Conservation (phyloP, 176 grass and related monocot genomes). For the Aechmea fasciata region DNA sequence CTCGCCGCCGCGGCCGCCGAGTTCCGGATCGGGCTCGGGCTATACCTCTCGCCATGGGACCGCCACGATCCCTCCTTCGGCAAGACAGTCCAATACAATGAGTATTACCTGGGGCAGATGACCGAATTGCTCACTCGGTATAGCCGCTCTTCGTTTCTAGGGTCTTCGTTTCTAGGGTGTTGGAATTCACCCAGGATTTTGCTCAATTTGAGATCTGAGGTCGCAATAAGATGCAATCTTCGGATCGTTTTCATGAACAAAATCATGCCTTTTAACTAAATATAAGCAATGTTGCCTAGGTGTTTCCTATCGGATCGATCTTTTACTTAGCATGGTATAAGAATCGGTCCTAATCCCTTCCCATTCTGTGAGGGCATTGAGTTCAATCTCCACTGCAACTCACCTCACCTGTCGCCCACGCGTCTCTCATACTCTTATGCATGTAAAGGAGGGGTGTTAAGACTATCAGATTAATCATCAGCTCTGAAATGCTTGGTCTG, state of each 20-base stretch:
- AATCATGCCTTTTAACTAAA: not conserved
- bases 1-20: constrained; percentile 43
- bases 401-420: too few species aligned
- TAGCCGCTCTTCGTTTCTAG: not conserved
- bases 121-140: constrained; percentile 77
- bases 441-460: too few species aligned
- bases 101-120: constrained; percentile 85
- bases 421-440: too few species aligned
- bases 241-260: not conserved
- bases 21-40: constrained; percentile 46
- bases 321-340: too few species aligned
- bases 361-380: too few species aligned
- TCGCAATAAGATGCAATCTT: constrained; percentile 1
- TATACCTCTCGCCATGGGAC: constrained; percentile 97
- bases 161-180: not conserved
- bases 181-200: constrained; percentile 5
- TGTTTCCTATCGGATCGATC: too few species aligned
- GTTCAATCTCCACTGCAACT: too few species aligned
- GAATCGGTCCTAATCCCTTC: too few species aligned
- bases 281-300: too few species aligned
- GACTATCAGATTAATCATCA: too few species aligned
- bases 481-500: too few species aligned
- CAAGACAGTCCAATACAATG: constrained; percentile 63
- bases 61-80: constrained; percentile 74
- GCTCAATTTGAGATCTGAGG: not conserved